phyloP scores from a whole-genome alignment of 768 basidiomycete species.

The Chalciporus chontae region DNA sequence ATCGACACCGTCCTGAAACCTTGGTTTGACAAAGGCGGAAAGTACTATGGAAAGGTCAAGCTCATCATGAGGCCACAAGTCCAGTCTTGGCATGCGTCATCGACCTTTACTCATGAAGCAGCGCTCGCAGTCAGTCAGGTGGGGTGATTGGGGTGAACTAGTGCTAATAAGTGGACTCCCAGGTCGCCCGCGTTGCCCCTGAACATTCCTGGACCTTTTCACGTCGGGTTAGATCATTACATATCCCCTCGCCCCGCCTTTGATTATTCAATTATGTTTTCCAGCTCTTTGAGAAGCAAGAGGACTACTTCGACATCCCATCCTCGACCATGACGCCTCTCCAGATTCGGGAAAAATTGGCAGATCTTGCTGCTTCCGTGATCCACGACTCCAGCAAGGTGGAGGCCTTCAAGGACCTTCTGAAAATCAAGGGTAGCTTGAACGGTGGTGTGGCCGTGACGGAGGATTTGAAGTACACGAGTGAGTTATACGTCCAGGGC shows the following conservation, averaged over 20 bases:
- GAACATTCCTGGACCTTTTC: slow-evolving; percentile 80
- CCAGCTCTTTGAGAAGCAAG: slow-evolving; percentile 75
- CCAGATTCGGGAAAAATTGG: slow-evolving; percentile 73
- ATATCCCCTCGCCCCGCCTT: background rate
- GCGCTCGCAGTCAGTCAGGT: slow-evolving; percentile 60
- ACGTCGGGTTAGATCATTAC: slow-evolving; percentile 43
- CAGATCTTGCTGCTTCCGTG: slow-evolving; percentile 51
- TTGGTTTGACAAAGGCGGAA: slow-evolving; percentile 51
- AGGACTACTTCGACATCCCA: slow-evolving; percentile 78
- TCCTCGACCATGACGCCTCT: slow-evolving; percentile 60
- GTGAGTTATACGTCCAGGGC: slow-evolving; percentile 42
- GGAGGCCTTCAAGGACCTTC: slow-evolving; percentile 54
- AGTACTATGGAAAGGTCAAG: slow-evolving; percentile 72
- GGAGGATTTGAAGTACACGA: slow-evolving; percentile 84
- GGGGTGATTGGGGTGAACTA: background rate
- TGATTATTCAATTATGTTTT: background rate
- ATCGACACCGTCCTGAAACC: slow-evolving; percentile 63
- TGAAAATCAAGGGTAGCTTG: slow-evolving; percentile 56
- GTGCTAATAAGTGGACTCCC: background rate
- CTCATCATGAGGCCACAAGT: slow-evolving; percentile 67
- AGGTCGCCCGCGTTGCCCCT: slow-evolving; percentile 71
- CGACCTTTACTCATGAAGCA: slow-evolving; percentile 78
- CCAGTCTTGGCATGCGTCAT: slow-evolving; percentile 78
- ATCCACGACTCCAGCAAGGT: slow-evolving; percentile 46
- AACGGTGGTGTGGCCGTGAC: slow-evolving; percentile 85